These are phyloP conservation scores for Leishmania aethiopica DNA, from an alignment of 208 protist species.

Conservation along the genomic window DNA sequence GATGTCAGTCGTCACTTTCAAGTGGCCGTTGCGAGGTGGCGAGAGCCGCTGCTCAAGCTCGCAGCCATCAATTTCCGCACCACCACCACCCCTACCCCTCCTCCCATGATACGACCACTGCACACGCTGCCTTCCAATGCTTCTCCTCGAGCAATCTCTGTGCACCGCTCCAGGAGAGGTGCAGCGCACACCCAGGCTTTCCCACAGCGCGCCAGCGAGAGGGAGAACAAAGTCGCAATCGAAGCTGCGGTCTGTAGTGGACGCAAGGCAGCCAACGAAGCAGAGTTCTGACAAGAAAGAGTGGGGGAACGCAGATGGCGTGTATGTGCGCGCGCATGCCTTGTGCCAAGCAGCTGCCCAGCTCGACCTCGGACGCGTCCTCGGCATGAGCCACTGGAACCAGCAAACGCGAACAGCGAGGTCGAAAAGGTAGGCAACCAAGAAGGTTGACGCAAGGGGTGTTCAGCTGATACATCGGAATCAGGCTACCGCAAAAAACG, in stretches of 20 bases:
- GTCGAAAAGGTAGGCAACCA: not conserved
- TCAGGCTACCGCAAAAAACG: not conserved
- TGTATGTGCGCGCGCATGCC: not conserved
- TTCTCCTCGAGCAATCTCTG: not conserved
- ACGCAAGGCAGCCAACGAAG: not conserved
- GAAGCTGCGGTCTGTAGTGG: not conserved
- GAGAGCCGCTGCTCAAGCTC: not conserved
- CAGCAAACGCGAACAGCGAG: not conserved
- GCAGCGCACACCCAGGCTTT: not conserved
- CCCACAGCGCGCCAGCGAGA: not conserved
- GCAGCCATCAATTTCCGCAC: not conserved
- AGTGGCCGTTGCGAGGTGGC: not conserved
- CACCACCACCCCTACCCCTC: not conserved
- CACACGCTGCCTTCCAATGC: not conserved
- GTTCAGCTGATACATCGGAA: not conserved
- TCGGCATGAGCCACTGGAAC: not conserved
- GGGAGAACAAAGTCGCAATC: not conserved
- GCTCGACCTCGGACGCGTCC: not conserved
- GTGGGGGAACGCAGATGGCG: slow-evolving; percentile 4
- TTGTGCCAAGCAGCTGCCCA: not conserved
- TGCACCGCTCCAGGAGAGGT: not conserved
- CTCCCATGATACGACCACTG: not conserved
- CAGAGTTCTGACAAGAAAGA: not conserved
- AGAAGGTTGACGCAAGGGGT: not conserved
- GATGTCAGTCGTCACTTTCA: not conserved